Evolutionary conservation across 2,329 filamentous ascomycete genomes (phyloP), one percentile per base, ranked within the genome.

Genomic region (Remersonia thermophila): DNA sequence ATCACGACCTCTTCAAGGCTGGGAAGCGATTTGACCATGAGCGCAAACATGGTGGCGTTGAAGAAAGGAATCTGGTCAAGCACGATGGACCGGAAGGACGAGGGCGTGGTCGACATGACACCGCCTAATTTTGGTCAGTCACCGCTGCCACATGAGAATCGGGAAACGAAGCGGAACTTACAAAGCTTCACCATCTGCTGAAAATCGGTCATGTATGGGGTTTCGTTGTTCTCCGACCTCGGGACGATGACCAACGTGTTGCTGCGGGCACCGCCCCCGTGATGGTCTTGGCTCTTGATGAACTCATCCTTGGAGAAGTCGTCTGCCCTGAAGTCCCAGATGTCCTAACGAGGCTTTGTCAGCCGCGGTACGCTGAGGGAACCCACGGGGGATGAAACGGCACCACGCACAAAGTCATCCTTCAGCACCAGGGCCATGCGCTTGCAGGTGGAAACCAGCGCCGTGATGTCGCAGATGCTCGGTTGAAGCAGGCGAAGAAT

Each of bases 1-100:
- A 51, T 46, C 11, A 37, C 28, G n/a, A 50, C 14, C 0, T 36
- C 37, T 27, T 41, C 27, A 2, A 51, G 36, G 14, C 44, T 46
- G 1, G 44, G 46, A 45, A 50, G 47, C 2, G 39, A 31, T 3
- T 39, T 39, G 11, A 48, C 11, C 35, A 50, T 38, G 18, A 45
- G 15, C 16, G 42, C 41, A 10, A 50, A 35, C 31, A 45, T 16
- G 2, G 9, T 3, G 13, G 30, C 14, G 30, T 44, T 32, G 7
- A 51, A 33, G 15, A 38, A 50, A 0, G 40, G 42, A 7, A 51
- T 27, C 17, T 41, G 37, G 37, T 50, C 40, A 3, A 51, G 20
- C 9, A 43, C 30, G 10, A 51, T 26, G 25, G 38, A 28, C 7
- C 30, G 27, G 32, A 46, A 47, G 15, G 38, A 41, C 20, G 13